Evolutionary conservation across 2,329 filamentous ascomycete species (phyloP).

Genomic region (Calonectria honghensis): DNA sequence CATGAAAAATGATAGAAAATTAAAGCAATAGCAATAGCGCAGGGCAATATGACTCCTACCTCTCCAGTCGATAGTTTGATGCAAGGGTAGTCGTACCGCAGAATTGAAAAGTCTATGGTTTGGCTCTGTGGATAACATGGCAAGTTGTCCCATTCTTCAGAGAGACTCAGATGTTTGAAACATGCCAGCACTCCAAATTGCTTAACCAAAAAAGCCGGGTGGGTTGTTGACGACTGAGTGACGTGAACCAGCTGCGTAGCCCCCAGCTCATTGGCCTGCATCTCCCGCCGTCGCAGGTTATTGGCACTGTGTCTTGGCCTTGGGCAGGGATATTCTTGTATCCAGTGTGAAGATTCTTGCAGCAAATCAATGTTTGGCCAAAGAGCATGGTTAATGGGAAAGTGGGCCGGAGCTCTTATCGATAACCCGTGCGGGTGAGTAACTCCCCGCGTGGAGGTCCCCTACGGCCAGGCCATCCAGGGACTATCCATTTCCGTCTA

Average conservation of each 20-base stretch:
- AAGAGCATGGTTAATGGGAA: background rate
- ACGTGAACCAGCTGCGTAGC: background rate
- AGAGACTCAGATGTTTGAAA: background rate
- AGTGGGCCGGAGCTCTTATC: slow-evolving; percentile 33
- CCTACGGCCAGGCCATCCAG: slow-evolving; percentile 32
- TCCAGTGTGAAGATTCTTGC: slow-evolving; percentile 17
- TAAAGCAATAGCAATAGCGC: slow-evolving; percentile 5
- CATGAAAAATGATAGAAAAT: slow-evolving; percentile 20
- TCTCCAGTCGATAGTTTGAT: background rate
- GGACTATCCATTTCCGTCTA: slow-evolving; percentile 40
- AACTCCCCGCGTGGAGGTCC: slow-evolving; percentile 49
- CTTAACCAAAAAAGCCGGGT: background rate
- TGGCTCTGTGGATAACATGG: background rate
- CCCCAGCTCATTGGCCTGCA: slow-evolving; percentile 8
- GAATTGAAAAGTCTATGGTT: background rate
- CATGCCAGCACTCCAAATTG: background rate
- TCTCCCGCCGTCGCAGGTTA: background rate
- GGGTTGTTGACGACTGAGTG: slow-evolving; percentile 6
- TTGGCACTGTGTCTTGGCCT: slow-evolving; percentile 25
- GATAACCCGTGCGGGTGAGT: slow-evolving; percentile 45
- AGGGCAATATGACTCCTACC: background rate
- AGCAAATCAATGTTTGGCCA: background rate
- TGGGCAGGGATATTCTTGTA: slow-evolving; percentile 20
- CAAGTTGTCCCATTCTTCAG: background rate
- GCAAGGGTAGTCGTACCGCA: background rate